A percentile compares a stretch with the other conserved stretches of the same genome.
These are phyloP conservation scores for Penicillium fuscoglaucum DNA, from an alignment of 2,329 filamentous ascomycete genomes.

Conservation along the genomic window DNA sequence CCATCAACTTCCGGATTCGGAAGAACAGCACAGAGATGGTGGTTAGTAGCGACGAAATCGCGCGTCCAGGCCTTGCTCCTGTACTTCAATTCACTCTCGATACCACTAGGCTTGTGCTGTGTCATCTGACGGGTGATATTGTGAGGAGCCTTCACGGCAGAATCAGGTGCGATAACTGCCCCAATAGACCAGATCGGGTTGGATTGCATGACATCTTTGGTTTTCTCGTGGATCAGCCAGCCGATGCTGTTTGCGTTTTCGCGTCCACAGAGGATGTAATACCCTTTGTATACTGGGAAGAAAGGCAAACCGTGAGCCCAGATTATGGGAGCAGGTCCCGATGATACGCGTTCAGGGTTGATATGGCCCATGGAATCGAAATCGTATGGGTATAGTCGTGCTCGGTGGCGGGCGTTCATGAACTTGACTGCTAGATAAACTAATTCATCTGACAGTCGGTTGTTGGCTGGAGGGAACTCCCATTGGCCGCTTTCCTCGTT, in stretches of 20 bases:
- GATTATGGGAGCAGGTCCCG: slow-evolving; percentile 13
- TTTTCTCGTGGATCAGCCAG: slow-evolving; percentile 13
- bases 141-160: slow-evolving; percentile 11
- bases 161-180: slow-evolving; percentile 17
- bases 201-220: not conserved
- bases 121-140: slow-evolving; percentile 13
- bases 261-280: slow-evolving; percentile 23
- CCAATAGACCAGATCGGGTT: slow-evolving; percentile 20
- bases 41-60: not conserved
- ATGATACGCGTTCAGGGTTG: slow-evolving; percentile 15
- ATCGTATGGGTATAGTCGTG: slow-evolving; percentile 18
- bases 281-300: slow-evolving; percentile 23
- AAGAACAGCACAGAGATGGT: slow-evolving; percentile 1
- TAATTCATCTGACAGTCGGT: slow-evolving; percentile 21
- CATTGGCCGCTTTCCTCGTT: not conserved
- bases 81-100: not conserved
- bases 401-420: not conserved
- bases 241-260: slow-evolving; percentile 14
- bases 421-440: slow-evolving; percentile 21
- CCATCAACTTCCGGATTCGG: not conserved
- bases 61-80: not conserved
- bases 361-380: slow-evolving; percentile 17
- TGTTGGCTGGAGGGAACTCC: slow-evolving; percentile 15
- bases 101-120: slow-evolving; percentile 1
- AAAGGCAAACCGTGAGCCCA: slow-evolving; percentile 25